Conservation (phyloP, 805 yeast species). For the Pichia eremophila region DNA sequence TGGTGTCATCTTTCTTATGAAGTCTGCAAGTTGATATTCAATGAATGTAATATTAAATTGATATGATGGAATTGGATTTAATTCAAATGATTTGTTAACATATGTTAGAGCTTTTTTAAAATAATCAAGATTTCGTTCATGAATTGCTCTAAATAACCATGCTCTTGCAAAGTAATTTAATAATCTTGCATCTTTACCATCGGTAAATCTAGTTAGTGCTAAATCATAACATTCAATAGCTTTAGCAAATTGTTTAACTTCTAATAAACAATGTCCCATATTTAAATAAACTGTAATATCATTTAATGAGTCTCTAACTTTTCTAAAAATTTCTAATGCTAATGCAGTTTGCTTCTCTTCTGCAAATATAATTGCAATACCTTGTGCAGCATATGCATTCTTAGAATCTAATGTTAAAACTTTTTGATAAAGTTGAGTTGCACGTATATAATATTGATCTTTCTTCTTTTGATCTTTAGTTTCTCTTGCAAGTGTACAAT, state of each 20-base stretch:
- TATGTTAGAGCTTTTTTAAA: slow-evolving; percentile 54
- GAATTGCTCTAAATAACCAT: slow-evolving; percentile 72
- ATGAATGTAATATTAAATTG: slow-evolving; percentile 77
- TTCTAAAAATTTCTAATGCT: slow-evolving; percentile 80
- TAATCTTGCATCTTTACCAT: slow-evolving; percentile 55
- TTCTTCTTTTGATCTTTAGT: slow-evolving; percentile 49
- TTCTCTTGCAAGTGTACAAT: slow-evolving; percentile 75
- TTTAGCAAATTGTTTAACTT: slow-evolving; percentile 70
- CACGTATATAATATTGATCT: slow-evolving; percentile 71
- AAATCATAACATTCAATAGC: slow-evolving; percentile 85
- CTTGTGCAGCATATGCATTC: slow-evolving; percentile 96
- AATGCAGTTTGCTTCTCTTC: slow-evolving; percentile 66
- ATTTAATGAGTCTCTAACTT: slow-evolving; percentile 80
- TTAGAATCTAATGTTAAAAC: slow-evolving; percentile 74
- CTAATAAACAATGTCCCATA: slow-evolving; percentile 79
- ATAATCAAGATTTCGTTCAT: slow-evolving; percentile 55
- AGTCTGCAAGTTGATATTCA: slow-evolving; percentile 81
- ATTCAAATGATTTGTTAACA: slow-evolving; percentile 46
- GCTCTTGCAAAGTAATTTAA: slow-evolving; percentile 74
- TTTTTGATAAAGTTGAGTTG: slow-evolving; percentile 87
- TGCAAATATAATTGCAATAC: slow-evolving; percentile 86
- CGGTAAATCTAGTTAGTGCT: slow-evolving; percentile 59
- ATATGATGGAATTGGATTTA: slow-evolving; percentile 35
- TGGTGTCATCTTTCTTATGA: slow-evolving; percentile 50
- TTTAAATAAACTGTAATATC: slow-evolving; percentile 79